Evolutionary conservation across 225 moss, liverwort and hornwort genomes (phyloP).

Genomic region (Physcomitrium patens): DNA sequence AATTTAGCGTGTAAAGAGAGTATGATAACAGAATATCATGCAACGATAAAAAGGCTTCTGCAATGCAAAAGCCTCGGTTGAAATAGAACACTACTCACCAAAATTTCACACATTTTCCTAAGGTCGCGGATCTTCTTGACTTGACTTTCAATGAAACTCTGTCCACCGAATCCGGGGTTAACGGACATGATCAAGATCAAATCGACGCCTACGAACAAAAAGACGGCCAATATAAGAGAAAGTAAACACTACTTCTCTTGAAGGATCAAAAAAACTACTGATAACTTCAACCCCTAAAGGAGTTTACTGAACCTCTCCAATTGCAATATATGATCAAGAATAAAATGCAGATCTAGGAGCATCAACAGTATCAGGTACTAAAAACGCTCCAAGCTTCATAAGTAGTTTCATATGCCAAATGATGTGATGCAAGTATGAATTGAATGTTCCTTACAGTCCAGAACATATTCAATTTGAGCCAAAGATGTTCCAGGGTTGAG

Average conservation of each 20-base stretch:
- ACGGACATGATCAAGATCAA: conserved; percentile 97
- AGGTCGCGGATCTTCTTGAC: conserved; percentile 86
- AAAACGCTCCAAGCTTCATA: too few species aligned
- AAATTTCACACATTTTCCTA: conserved; percentile 61
- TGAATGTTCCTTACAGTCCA: conserved; percentile 60
- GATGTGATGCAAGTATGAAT: too few species aligned
- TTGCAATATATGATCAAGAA: too few species aligned
- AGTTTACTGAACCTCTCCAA: too few species aligned
- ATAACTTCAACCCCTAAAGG: too few species aligned
- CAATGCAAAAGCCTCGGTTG: background rate
- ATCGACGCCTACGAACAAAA: conserved; percentile 72
- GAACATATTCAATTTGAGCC: conserved; percentile 85
- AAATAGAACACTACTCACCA: conserved; percentile 41
- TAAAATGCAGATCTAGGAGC: too few species aligned
- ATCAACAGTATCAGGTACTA: too few species aligned
- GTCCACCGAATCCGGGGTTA: conserved; percentile 99
- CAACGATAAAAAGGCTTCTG: background rate
- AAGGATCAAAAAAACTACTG: too few species aligned
- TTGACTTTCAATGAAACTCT: conserved; percentile 98
- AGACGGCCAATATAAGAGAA: background rate
- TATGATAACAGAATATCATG: background rate
- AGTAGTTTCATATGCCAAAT: too few species aligned
- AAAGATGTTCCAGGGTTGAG: conserved; percentile 95
- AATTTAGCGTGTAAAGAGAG: conserved; percentile 13
- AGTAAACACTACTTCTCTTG: too few species aligned